Evolutionary conservation across 106 monocot species (phyloP).

Genomic region (Posidonia australis): DNA sequence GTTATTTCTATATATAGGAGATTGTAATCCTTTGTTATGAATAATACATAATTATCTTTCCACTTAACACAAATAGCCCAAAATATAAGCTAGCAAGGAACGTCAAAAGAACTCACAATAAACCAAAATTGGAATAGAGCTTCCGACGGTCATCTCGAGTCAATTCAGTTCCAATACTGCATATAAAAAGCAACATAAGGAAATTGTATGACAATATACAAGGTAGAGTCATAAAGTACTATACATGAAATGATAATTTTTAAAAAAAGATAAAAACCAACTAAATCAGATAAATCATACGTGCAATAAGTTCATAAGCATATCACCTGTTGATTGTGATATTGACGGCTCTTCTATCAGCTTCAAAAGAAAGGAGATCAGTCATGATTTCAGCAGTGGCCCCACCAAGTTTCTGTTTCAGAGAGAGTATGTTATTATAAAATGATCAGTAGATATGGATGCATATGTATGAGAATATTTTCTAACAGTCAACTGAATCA

Average conservation of each 20-base stretch:
- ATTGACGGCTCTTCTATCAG: conserved; percentile 97
- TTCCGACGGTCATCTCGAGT: conserved; percentile 92
- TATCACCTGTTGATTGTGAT: conserved; percentile 86
- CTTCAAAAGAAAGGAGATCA: conserved; percentile 96
- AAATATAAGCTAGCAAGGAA: neutral
- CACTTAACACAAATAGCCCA: neutral
- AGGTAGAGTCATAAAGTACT: too few relatives aligned
- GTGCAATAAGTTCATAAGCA: neutral
- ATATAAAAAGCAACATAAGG: conserved; percentile 7
- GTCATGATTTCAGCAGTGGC: conserved; percentile 98
- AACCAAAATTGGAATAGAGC: conserved; percentile 93
- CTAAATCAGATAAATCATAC: too few relatives aligned
- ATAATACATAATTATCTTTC: too few relatives aligned
- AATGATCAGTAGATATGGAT: neutral
- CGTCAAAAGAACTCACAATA: conserved; percentile 43
- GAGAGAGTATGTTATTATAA: neutral
- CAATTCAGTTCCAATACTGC: conserved; percentile 97
- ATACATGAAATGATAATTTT: too few relatives aligned
- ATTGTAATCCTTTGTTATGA: too few relatives aligned
- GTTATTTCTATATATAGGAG: too few relatives aligned
- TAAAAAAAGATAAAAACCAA: too few relatives aligned
- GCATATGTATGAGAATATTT: neutral
- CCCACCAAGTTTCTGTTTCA: conserved; percentile 81
- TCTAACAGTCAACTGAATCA: neutral
- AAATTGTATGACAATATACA: neutral